Evolutionary conservation across 495 filamentous ascomycete genomes (phyloP), one percentile per base, ranked within the genome.

Genomic region (Penicillium flavigenum): DNA sequence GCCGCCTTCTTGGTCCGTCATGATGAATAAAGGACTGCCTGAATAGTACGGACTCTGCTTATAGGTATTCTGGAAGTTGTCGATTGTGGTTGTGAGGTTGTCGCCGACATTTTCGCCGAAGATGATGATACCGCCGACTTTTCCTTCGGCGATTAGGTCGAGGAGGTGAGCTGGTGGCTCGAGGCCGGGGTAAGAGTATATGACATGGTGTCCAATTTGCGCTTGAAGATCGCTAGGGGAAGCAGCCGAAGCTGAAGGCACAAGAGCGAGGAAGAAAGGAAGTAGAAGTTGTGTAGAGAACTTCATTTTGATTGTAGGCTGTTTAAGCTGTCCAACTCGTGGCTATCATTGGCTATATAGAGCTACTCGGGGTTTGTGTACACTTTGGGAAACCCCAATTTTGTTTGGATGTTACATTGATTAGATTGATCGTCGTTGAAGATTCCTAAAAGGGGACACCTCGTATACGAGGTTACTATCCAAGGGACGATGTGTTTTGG

Each of bases 1-100:
- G 5, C 69, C 72, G 10, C 72, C 71, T 39, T 75, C 72, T 24
- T 75, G 72, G 52, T 75, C 72, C 1, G 71, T 75, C 64, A 72
- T 70, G 53, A 74, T 71, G 0, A 74, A 51, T 1, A 75, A 57
- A 6, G 72, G 72, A 4, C 52, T 54, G 7, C 64, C 70, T 3
- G 56, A 27, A 16, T 67, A 61, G 10, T 61, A 59, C 0, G 60
- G 44, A 19, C 67, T 69, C 26, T 63, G 42, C n/a, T 53, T 54
- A 27, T 73, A 75, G 3, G 67, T 51, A 22, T 53, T 41, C 45
- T 75, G 71, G 9, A 70, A 59, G 5, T 51, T 20, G n/a, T 53
- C 43, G 36, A 75, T 59, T 1, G 56, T 54, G 11, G 53, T 54
- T 10, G 60, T 45, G 3, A 74, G 56, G 10, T 65, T 58, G 32